Percentiles rank a stretch among this genome's conserved stretches.
Evolutionary conservation across 805 yeast genomes (phyloP).

Genomic region (Sugiyamaella valdiviana): DNA sequence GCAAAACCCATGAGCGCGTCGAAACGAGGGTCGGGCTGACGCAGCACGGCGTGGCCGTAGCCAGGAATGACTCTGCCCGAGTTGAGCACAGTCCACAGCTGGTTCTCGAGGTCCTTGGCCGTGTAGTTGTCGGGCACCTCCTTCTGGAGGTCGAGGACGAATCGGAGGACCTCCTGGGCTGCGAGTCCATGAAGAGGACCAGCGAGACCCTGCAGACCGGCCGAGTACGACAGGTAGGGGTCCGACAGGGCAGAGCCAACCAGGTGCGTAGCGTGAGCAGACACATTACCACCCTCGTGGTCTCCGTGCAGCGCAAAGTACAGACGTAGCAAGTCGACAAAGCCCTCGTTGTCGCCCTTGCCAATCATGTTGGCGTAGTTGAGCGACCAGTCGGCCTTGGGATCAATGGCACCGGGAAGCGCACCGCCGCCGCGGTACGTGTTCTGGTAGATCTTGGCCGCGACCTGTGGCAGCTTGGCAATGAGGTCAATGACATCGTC

Average conservation of each 20-base stretch:
- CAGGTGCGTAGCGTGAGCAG: conserved; percentile 75
- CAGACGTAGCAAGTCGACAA: conserved; percentile 63
- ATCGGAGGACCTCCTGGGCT: conserved; percentile 76
- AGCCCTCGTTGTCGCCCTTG: conserved; percentile 41
- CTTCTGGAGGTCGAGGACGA: conserved; percentile 55
- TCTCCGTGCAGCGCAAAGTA: conserved; percentile 73
- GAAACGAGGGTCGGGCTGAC: conserved; percentile 79
- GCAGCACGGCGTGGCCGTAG: conserved; percentile 80
- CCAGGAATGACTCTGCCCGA: conserved; percentile 80
- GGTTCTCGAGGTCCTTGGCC: conserved; percentile 51
- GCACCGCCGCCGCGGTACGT: conserved; percentile 47
- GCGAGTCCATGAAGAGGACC: conserved; percentile 86
- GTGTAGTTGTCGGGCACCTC: conserved; percentile 32
- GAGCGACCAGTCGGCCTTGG: conserved; percentile 61
- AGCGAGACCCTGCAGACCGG: conserved; percentile 77
- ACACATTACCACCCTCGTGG: conserved; percentile 81
- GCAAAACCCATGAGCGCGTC: conserved; percentile 69
- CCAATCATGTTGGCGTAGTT: conserved; percentile 65
- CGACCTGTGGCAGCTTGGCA: conserved; percentile 67
- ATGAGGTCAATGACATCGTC: conserved; percentile 66
- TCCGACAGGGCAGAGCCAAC: conserved; percentile 78
- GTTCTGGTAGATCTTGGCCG: conserved; percentile 70
- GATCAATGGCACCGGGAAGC: conserved; percentile 45
- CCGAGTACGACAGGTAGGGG: conserved; percentile 67
- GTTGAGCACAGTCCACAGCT: conserved; percentile 66